Evolutionary conservation across 306 rosid species (phyloP), one percentile per base, ranked within the genome.

Genomic region (Clitoria ternatea): DNA sequence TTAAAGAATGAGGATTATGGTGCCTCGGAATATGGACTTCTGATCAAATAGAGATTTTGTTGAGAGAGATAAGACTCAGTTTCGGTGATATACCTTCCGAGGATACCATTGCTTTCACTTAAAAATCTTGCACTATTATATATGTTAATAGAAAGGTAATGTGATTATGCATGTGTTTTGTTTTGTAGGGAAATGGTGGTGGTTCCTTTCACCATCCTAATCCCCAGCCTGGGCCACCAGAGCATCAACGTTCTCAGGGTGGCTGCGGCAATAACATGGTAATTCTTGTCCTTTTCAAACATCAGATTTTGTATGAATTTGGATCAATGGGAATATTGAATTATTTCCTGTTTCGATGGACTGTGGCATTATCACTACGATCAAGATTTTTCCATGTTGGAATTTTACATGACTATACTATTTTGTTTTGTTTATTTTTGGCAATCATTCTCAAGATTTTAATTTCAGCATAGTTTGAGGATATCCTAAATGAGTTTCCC

Each of bases 251-350:
- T 50, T 60, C 82, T 78, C 81, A 55, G 17, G 70, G 71, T 74
- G 80, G 82, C 47, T 76, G 76, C 71, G 82, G 85, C 66, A 87
- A 87, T 74, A 87, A 87, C 72, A 81, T 82, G 89, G 99, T 95
- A 81, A 77, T 76, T 67, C 12, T 29, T 55, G 36, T 64, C 69
- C 61, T 74, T 15, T 80, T 50, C 48, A 53, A 44, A 47, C 32
- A 48, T 54, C 22, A 2, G 18, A 36, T 50, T 64, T 72, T 60
- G 13, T 57, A 7, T 59, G 39, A 56, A 56, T 78, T 69, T 74
- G 43, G 62, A 63, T 56, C 73, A 24, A 35, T 2, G 6, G 40
- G n/a, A 69, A 7, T 19, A 11, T 66, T 49, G 40, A 10, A 69
- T 8, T 19, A 11, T 66, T 49, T 14, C 39, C 53, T 52, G 47